A percentile compares a stretch with the other conserved stretches of the same genome.
Evolutionary conservation across 2,329 filamentous ascomycete species (phyloP).

Genomic region (Talaromyces marneffei): DNA sequence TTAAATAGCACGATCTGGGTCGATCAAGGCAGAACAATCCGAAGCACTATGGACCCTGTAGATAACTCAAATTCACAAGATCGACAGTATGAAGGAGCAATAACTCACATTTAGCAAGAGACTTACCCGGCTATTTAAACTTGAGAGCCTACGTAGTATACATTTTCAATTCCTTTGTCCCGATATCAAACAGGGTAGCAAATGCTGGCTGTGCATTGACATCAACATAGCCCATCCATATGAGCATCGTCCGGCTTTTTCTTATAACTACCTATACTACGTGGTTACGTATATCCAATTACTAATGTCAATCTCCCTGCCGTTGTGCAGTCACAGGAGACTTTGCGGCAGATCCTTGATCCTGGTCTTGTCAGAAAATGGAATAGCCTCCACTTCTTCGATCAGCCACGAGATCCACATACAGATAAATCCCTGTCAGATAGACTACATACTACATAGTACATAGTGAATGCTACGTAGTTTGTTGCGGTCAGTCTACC

Average conservation of each 20-base stretch:
- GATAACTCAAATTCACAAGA: not conserved
- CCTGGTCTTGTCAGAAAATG: not conserved
- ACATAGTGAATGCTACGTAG: too few species aligned
- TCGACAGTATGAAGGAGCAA: not conserved
- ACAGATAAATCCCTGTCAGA: not conserved
- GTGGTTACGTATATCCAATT: not conserved
- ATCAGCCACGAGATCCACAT: not conserved
- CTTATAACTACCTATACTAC: too few species aligned
- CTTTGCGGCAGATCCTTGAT: not conserved
- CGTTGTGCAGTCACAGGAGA: not conserved
- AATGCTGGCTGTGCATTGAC: not conserved
- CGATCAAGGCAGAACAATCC: not conserved
- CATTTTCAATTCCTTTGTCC: not conserved
- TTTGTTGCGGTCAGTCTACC: not conserved
- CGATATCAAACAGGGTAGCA: not conserved
- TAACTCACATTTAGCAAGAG: not conserved
- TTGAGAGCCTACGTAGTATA: not conserved
- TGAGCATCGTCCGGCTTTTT: too few species aligned
- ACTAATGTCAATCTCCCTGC: not conserved
- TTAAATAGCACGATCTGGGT: not conserved
- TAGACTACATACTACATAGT: not conserved
- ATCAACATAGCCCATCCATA: not conserved
- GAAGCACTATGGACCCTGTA: not conserved
- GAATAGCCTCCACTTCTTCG: not conserved
- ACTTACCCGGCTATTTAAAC: not conserved